Evolutionary conservation across 2,329 filamentous ascomycete species (phyloP).

Genomic region (Setomelanomma holmii): DNA sequence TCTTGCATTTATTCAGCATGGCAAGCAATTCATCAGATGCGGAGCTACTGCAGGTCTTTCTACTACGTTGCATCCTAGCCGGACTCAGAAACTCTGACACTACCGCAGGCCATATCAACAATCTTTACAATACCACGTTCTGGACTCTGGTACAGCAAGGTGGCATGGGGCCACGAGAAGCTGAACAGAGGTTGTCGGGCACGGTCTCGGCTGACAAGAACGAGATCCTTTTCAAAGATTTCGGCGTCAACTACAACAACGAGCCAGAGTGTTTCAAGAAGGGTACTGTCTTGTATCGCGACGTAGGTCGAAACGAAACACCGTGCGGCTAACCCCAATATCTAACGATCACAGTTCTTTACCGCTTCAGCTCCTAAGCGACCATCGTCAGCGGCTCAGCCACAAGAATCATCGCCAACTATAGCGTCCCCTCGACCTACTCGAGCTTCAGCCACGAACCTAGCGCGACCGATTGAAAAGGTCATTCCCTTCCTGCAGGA

Average conservation of each 20-base stretch:
- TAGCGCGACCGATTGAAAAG: slow-evolving; percentile 30
- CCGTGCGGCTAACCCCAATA: background rate
- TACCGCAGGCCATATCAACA: slow-evolving; percentile 86
- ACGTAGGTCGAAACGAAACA: slow-evolving; percentile 60
- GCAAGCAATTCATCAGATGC: background rate
- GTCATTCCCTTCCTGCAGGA: slow-evolving; percentile 21
- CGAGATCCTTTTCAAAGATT: slow-evolving; percentile 88
- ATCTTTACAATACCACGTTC: slow-evolving; percentile 97
- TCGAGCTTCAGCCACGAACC: slow-evolving; percentile 11
- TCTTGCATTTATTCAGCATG: background rate
- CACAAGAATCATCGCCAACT: slow-evolving; percentile 9
- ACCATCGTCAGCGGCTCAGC: slow-evolving; percentile 16
- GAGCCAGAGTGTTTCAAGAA: slow-evolving; percentile 93
- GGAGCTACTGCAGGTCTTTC: slow-evolving; percentile 4
- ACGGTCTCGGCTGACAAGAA: slow-evolving; percentile 90
- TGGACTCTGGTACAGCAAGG: slow-evolving; percentile 86
- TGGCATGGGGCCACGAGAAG: slow-evolving; percentile 76
- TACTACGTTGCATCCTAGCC: slow-evolving; percentile 1
- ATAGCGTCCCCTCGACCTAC: slow-evolving; percentile 28
- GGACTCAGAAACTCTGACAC: slow-evolving; percentile 1
- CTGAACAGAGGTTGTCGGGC: slow-evolving; percentile 81
- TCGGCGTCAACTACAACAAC: slow-evolving; percentile 97
- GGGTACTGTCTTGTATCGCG: slow-evolving; percentile 86
- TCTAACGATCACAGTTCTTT: slow-evolving; percentile 38
- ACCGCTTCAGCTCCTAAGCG: slow-evolving; percentile 19